Base-by-base conservation (phyloP, 1,284 basidiomycete genomes). In the Sporisorium reilianum region DNA sequence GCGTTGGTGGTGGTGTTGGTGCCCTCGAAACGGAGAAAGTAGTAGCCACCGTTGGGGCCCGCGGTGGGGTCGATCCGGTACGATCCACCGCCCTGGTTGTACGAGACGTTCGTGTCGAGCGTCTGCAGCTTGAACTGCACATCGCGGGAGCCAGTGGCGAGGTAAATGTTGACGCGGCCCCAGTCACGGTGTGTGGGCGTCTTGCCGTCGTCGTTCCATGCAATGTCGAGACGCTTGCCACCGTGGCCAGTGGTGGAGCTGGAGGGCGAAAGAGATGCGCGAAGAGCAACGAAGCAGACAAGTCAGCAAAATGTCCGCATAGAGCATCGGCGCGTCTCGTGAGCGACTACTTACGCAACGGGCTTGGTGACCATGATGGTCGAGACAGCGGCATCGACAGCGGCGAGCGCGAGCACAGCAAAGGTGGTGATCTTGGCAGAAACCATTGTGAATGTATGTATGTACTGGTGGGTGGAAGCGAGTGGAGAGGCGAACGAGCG, bases 11-110 rank as follows among this genome's bases (percentile, higher is more conserved):
- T 66, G 49, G 58, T 55, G 50, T 76, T 68, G 64, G 75, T 73
- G 50, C 72, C 72, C 45, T 82, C 79, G 53, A 80, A 75, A 25
- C 80, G 80, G 63, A 82, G 55, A 64, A 82, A 82, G 79, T 82
- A 80, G 67, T 78, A 80, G 50, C 61, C 56, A 20, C 74, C 75
- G 62, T 57, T 67, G 23, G 79, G 77, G 34, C 80, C 80, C 30
- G 62, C 63, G 52, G 20, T 58, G 38, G 56, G 25, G 42, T 78
- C 64, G 45, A 82, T 71, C 52, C 49, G 62, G 63, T 70, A 81
- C 7, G 18, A 26, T 32, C 32, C 73, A 2, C 10, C n/a, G 40
- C 46, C 64, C 26, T 50, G 22, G 55, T 32, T 58, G 59, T 58
- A 60, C 16, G 54, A 46, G 41, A 82, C 51, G 58, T 69, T 65